Conservation (phyloP, 495 filamentous ascomycete genomes). For the Penicillium parvum region DNA sequence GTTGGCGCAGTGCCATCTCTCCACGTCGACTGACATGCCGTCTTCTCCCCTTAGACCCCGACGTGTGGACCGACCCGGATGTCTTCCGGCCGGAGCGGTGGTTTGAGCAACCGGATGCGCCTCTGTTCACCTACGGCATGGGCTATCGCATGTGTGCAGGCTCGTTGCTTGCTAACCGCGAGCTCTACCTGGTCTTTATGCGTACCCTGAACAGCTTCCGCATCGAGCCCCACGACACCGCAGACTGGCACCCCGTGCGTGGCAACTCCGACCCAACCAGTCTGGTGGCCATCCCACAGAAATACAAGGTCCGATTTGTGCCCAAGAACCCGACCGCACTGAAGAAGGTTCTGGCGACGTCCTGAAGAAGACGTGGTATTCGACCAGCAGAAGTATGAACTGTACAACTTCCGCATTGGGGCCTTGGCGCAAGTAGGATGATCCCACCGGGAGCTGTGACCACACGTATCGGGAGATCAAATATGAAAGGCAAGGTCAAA, state of each 20-base stretch:
- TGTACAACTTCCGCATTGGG: too few relatives aligned
- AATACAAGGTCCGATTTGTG: constrained; percentile 53
- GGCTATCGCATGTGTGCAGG: constrained; percentile 66
- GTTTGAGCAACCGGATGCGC: constrained; percentile 58
- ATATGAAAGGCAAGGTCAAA: too few relatives aligned
- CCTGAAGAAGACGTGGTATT: constrained; percentile 3
- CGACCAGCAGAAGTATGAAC: too few relatives aligned
- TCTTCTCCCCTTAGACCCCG: constrained; percentile 52
- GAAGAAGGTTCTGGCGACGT: constrained; percentile 24
- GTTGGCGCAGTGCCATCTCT: too few relatives aligned
- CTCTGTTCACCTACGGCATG: constrained; percentile 57
- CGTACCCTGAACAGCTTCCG: constrained; percentile 56
- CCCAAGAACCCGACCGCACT: constrained; percentile 45
- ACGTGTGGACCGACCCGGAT: constrained; percentile 55
- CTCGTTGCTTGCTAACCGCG: constrained; percentile 57
- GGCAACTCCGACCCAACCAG: constrained; percentile 56
- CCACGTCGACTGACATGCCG: too few relatives aligned
- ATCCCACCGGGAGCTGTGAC: not conserved
- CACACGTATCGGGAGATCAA: too few relatives aligned
- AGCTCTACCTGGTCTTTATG: constrained; percentile 63
- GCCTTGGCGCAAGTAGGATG: not conserved
- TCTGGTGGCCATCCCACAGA: constrained; percentile 52
- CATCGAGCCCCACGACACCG: constrained; percentile 44
- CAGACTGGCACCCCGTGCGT: constrained; percentile 51
- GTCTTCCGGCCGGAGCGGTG: constrained; percentile 58